These are phyloP conservation scores for Lodderomyces parapsilosis DNA, from an alignment of 1,139 yeast species.

Conservation along the genomic window DNA sequence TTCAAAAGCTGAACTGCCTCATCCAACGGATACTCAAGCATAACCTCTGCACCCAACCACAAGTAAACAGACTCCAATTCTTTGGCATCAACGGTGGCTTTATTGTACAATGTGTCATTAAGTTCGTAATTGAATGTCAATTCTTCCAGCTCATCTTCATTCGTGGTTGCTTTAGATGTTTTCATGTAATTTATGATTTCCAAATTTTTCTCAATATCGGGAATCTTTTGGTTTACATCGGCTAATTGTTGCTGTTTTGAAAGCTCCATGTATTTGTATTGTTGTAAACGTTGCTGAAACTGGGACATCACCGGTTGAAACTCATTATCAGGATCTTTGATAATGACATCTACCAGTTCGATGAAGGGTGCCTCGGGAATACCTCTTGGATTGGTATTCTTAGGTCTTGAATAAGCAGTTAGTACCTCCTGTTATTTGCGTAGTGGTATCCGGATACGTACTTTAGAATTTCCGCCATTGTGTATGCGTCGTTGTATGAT, in stretches of 20 bases:
- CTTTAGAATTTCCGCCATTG: conserved; percentile 24
- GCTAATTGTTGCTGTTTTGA: conserved; percentile 69
- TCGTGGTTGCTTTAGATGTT: conserved; percentile 35
- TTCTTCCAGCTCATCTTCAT: conserved; percentile 28
- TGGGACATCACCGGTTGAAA: conserved; percentile 66
- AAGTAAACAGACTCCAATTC: conserved; percentile 58
- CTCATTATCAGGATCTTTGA: conserved; percentile 63
- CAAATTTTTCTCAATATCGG: conserved; percentile 84
- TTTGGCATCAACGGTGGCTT: conserved; percentile 63
- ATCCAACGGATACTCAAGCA: conserved; percentile 89
- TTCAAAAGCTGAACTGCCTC: conserved; percentile 77
- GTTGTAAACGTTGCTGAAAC: conserved; percentile 77
- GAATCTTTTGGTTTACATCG: conserved; percentile 72
- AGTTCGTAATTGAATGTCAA: conserved; percentile 80
- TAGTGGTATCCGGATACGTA: conserved; percentile 12
- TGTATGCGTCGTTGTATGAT: neutral
- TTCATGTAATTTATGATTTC: conserved; percentile 66
- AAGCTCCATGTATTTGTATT: conserved; percentile 85
- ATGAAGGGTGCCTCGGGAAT: conserved; percentile 97
- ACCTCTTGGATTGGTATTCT: conserved; percentile 78
- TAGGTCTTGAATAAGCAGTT: conserved; percentile 39
- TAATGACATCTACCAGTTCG: conserved; percentile 74
- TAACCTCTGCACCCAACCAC: conserved; percentile 97
- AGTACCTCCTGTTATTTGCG: conserved; percentile 12
- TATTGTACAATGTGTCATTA: conserved; percentile 87